Percentiles rank a stretch among this genome's conserved stretches.
Evolutionary conservation across 768 basidiomycete species (phyloP).

Genomic region (Lepiota brunneoincarnata): DNA sequence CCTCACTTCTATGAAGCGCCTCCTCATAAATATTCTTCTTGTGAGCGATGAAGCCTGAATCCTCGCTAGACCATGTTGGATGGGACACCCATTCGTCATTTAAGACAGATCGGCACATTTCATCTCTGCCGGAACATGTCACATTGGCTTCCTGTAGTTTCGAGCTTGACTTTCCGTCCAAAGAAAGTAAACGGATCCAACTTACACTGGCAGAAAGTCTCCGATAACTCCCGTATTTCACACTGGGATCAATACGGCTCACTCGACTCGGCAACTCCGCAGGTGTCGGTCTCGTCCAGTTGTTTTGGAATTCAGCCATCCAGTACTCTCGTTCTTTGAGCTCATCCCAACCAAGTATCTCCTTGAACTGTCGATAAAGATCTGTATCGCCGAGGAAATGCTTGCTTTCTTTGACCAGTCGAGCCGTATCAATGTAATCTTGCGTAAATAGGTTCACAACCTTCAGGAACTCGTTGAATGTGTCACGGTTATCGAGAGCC

Average conservation of each 20-base stretch:
- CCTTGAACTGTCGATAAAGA: constrained; percentile 77
- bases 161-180: background rate
- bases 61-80: constrained; percentile 93
- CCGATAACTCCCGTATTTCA: constrained; percentile 87
- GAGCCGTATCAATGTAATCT: constrained; percentile 85
- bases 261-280: constrained; percentile 41
- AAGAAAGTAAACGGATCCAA: constrained; percentile 16
- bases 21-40: constrained; percentile 97
- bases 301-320: constrained; percentile 45
- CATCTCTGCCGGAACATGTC: constrained; percentile 91
- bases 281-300: constrained; percentile 50
- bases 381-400: constrained; percentile 78
- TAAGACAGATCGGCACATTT: constrained; percentile 93
- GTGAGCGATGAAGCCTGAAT: constrained; percentile 85
- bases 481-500: constrained; percentile 66
- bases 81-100: constrained; percentile 99
- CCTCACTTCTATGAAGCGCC: constrained; percentile 92
- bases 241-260: constrained; percentile 62
- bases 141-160: constrained; percentile 74
- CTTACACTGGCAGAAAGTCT: constrained; percentile 76
- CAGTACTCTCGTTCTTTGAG: constrained; percentile 57
- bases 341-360: constrained; percentile 87
- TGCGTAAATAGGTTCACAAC: constrained; percentile 93
- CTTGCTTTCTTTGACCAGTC: constrained; percentile 76
- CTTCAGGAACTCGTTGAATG: constrained; percentile 93